Evolutionary conservation across 2,329 filamentous ascomycete genomes (phyloP).

Genomic region (Alternaria sp.): DNA sequence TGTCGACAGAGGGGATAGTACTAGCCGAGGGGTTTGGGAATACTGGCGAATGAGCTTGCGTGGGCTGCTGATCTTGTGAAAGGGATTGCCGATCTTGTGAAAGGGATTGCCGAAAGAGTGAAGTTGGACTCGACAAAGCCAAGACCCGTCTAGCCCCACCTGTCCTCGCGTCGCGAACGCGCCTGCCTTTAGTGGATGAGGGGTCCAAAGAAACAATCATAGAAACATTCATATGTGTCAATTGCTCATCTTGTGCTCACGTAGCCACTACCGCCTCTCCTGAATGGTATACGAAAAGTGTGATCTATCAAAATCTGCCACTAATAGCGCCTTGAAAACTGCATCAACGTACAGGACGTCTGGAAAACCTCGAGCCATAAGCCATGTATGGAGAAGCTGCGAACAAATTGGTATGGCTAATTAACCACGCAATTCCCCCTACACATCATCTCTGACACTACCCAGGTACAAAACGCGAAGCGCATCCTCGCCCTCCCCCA

Average conservation of each 20-base stretch:
- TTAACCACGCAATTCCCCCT: too few relatives aligned
- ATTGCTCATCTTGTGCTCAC: neutral
- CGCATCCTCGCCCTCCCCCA: slow-evolving; percentile 85
- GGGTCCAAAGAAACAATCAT: slow-evolving; percentile 19
- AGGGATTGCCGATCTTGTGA: slow-evolving; percentile 17
- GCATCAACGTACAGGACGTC: neutral
- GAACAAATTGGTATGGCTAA: slow-evolving; percentile 74
- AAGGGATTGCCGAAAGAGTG: slow-evolving; percentile 26
- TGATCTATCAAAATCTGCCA: neutral
- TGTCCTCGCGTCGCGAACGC: slow-evolving; percentile 29
- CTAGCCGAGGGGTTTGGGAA: neutral
- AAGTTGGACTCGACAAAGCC: slow-evolving; percentile 28
- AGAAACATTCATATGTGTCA: neutral
- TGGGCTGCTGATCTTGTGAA: slow-evolving; percentile 15
- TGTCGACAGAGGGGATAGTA: neutral
- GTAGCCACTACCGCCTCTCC: too few relatives aligned
- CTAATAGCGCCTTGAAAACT: too few relatives aligned
- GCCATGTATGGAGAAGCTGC: slow-evolving; percentile 87
- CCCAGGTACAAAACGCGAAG: slow-evolving; percentile 92
- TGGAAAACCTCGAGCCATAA: neutral
- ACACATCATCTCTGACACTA: slow-evolving; percentile 1
- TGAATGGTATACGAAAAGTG: too few relatives aligned
- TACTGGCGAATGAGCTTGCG: slow-evolving; percentile 7
- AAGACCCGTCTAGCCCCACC: slow-evolving; percentile 24
- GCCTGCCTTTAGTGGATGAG: slow-evolving; percentile 21